These are phyloP conservation scores for Coemansia aciculifera DNA, from an alignment of 192 early-diverging fungal species.

Conservation along the genomic window DNA sequence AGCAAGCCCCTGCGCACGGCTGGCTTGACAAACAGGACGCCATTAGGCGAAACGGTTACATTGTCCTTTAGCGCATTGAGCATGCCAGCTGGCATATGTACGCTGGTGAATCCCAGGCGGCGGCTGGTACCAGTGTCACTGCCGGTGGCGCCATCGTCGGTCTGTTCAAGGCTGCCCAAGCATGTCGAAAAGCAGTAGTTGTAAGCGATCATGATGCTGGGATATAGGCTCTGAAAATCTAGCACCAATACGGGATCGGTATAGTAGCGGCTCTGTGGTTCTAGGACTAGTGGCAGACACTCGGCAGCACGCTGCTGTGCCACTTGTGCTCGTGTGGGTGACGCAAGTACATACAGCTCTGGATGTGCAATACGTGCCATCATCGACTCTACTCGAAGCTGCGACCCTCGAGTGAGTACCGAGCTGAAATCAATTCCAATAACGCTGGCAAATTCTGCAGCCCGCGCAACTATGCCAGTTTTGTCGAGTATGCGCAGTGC, in stretches of 20 bases:
- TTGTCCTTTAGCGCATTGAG: conserved; percentile 67
- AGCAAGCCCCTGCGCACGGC: conserved; percentile 78
- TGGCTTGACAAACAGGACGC: conserved; percentile 81
- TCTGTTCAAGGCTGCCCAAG: conserved; percentile 60
- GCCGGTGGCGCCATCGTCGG: background rate
- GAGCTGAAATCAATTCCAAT: conserved; percentile 90
- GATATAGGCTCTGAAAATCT: conserved; percentile 94
- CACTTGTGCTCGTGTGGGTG: conserved; percentile 77
- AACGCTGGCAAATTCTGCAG: conserved; percentile 83
- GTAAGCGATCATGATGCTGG: conserved; percentile 95
- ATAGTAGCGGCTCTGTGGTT: conserved; percentile 83
- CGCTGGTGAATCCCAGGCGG: conserved; percentile 66
- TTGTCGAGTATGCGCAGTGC: conserved; percentile 72
- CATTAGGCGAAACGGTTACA: conserved; percentile 79
- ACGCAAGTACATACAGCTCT: conserved; percentile 77
- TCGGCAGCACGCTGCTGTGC: conserved; percentile 73
- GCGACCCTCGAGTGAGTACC: conserved; percentile 86
- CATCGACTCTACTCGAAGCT: conserved; percentile 85
- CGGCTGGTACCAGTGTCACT: conserved; percentile 28
- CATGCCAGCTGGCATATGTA: conserved; percentile 63
- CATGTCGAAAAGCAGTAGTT: conserved; percentile 95
- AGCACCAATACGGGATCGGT: conserved; percentile 82
- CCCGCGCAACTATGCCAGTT: conserved; percentile 66
- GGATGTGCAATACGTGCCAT: conserved; percentile 71
- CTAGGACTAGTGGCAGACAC: conserved; percentile 86